phyloP scores from a whole-genome alignment of 2,329 filamentous ascomycete species.

The Onygenales sp. region DNA sequence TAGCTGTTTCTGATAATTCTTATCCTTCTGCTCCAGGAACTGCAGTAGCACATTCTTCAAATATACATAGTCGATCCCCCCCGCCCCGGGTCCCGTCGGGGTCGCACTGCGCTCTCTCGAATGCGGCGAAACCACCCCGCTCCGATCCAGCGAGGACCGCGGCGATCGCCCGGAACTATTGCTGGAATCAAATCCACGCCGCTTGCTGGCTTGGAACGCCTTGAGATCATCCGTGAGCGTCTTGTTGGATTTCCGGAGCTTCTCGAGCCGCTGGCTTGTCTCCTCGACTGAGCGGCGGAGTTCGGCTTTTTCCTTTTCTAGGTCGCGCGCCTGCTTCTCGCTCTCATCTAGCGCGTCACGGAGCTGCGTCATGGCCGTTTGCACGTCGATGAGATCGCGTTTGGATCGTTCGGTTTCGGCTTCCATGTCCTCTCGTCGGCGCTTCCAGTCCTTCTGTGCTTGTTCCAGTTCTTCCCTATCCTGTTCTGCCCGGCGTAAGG shows the following conservation, averaged over 20 bases:
- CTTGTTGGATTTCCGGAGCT: conserved; percentile 60
- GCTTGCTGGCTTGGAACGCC: conserved; percentile 15
- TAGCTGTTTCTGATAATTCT: conserved; percentile 58
- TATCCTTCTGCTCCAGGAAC: conserved; percentile 58
- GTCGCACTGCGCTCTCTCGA: conserved; percentile 26
- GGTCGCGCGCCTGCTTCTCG: conserved; percentile 72
- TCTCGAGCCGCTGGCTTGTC: conserved; percentile 65
- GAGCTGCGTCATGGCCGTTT: conserved; percentile 66
- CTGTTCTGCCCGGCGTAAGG: conserved; percentile 58
- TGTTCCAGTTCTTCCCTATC: conserved; percentile 72
- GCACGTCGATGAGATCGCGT: conserved; percentile 66
- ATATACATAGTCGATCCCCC: conserved; percentile 51
- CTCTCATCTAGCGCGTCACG: conserved; percentile 75
- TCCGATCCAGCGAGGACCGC: conserved; percentile 14
- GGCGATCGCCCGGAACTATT: conserved; percentile 40
- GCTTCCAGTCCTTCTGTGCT: conserved; percentile 64
- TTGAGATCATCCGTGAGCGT: conserved; percentile 51
- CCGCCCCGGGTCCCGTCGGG: conserved; percentile 20
- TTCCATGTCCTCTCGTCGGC: conserved; percentile 67
- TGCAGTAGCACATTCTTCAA: conserved; percentile 58
- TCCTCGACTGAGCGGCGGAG: conserved; percentile 70
- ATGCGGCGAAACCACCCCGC: conserved; percentile 38
- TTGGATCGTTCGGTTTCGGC: conserved; percentile 56
- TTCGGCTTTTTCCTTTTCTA: conserved; percentile 72
- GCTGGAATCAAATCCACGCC: conserved; percentile 31